A percentile compares a stretch with the other conserved stretches of the same genome.
Conservation (phyloP, 805 yeast species). For the Blastobotrys peoriensis region DNA sequence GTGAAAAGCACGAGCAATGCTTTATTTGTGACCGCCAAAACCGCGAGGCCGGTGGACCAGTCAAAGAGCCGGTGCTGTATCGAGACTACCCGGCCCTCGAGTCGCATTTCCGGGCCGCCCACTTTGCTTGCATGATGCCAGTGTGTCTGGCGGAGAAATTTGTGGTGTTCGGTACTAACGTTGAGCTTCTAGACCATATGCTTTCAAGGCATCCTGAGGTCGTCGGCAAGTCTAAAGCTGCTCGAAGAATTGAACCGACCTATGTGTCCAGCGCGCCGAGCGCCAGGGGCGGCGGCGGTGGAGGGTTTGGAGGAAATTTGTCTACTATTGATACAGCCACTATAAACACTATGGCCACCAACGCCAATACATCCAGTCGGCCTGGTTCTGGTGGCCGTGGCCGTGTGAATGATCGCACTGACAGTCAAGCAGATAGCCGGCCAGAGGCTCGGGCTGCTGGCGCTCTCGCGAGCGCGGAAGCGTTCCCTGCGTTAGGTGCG, state of each 20-base stretch:
- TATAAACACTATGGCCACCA: conserved; percentile 4
- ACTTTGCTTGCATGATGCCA: conserved; percentile 71
- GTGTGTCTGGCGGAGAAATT: conserved; percentile 82
- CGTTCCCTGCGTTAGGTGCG: conserved; percentile 24
- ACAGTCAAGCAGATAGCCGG: too few species aligned
- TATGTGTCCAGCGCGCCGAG: conserved; percentile 6
- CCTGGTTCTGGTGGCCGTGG: too few species aligned
- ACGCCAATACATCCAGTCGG: neutral
- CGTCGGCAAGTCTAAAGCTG: conserved; percentile 36
- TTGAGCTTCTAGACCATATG: conserved; percentile 86
- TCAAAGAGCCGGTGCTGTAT: conserved; percentile 63
- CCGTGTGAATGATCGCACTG: too few species aligned
- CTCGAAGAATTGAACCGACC: conserved; percentile 18
- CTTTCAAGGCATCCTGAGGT: conserved; percentile 69
- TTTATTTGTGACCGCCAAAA: conserved; percentile 74
- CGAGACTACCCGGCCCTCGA: conserved; percentile 68
- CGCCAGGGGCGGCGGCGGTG: conserved; percentile 21
- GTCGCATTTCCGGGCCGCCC: conserved; percentile 66
- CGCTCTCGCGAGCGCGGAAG: conserved; percentile 10
- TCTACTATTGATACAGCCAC: conserved; percentile 42
- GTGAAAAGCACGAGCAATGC: conserved; percentile 83
- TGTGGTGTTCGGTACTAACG: conserved; percentile 82
- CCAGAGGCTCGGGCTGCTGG: conserved; percentile 3
- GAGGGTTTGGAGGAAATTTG: conserved; percentile 52
- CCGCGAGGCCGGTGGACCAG: conserved; percentile 25